A percentile compares a stretch with the other conserved stretches of the same genome.
Evolutionary conservation across 257 asterid species (phyloP).

Genomic region (Scutellaria minor): DNA sequence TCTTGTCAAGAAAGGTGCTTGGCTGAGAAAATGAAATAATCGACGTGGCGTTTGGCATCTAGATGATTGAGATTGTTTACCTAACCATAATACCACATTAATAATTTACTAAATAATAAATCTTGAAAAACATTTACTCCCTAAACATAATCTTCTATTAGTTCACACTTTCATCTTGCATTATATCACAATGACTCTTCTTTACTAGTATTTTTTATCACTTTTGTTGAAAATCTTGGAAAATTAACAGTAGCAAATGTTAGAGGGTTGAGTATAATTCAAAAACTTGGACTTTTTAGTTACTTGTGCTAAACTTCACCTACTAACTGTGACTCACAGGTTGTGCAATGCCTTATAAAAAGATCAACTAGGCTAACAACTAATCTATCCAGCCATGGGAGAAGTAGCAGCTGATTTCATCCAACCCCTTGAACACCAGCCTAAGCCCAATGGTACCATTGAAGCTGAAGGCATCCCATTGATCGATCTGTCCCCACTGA

Average conservation of each 20-base stretch:
- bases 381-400: constrained; percentile 40
- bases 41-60: constrained; percentile 14
- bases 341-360: neutral
- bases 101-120: neutral
- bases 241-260: neutral
- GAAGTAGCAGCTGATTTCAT: constrained; percentile 59
- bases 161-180: neutral
- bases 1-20: neutral
- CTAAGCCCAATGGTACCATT: constrained; percentile 39
- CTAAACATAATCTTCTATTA: neutral
- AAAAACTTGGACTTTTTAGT: constrained; percentile 27
- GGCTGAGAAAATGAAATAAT: neutral
- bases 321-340: neutral
- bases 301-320: constrained; percentile 40
- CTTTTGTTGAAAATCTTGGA: constrained; percentile 16
- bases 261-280: constrained; percentile 6
- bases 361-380: neutral
- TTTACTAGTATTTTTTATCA: neutral
- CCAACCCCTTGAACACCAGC: constrained; percentile 67
- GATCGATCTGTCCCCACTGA: constrained; percentile 62
- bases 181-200: too few species aligned
- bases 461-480: constrained; percentile 67
- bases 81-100: constrained; percentile 8
- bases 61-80: constrained; percentile 10
- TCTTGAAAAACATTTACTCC: constrained; percentile 3